Base-by-base conservation (phyloP, 345 rosid species). In the Isatis tinctoria region DNA sequence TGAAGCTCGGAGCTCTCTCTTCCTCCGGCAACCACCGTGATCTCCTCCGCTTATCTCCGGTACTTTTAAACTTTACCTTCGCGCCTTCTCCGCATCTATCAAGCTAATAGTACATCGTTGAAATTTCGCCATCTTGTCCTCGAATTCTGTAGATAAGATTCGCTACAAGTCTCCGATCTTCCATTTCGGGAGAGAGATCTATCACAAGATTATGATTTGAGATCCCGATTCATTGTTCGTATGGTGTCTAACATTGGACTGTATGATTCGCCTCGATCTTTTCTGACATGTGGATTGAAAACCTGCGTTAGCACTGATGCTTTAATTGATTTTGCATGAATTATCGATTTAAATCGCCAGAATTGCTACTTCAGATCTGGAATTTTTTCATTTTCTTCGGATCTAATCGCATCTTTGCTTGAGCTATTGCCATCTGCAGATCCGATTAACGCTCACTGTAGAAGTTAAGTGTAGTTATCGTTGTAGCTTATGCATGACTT, bases 1-100 rank as follows among this genome's bases (percentile, higher is more conserved):
- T 24, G 22, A 67, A 60, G 60, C 40, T 67, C 78, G 59, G 65
- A 78, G 74, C 60, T 68, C 54, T 78, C 63, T 52, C 70, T 27
- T 33, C 52, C 72, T 35, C 67, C 72, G 67, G 37, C 8, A 32
- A 47, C 3, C 56, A 32, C 57, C 58, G 44, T 44, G 73, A 68
- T 67, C 59, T 63, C 70, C 44, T 56, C 51, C 57, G 39, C 16
- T 60, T 60, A 24, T 41, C 64, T 62, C 65, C 60, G 80, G 61
- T 77, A 56, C 61, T 27, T 9, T 45, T 48, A 14, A 35, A 7
- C 6, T 2, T 32, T 0, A 32, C 35, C 9, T 59, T 18, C 20
- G 12, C 44, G 12, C 26, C 65, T 60, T 22, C 35, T 36, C 36
- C 41, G 16, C 18, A 53, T 69, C 67, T 26, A 17, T 56, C 4